phyloP scores from a whole-genome alignment of 768 basidiomycete species.

The Coprinellus micaceus region DNA sequence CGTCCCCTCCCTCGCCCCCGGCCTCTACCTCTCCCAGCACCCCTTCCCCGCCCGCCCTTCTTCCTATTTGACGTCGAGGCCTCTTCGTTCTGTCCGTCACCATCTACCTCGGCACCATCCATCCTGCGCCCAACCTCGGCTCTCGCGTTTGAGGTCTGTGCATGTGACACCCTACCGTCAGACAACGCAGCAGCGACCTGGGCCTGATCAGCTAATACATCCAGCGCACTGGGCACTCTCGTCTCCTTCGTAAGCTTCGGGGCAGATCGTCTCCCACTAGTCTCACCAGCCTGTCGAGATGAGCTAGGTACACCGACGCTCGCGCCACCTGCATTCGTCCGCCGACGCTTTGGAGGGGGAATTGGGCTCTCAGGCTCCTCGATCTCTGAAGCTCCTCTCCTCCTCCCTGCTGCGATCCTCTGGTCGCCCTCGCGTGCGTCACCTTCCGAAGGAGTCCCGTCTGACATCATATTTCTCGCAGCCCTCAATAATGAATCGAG shows the following conservation, averaged over 20 bases:
- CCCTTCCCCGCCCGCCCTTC: neutral
- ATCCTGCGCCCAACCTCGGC: neutral
- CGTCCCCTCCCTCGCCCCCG: neutral
- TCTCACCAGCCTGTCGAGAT: neutral
- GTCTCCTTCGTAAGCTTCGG: conserved; percentile 15
- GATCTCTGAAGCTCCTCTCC: neutral
- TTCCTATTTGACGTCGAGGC: neutral
- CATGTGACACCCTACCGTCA: conserved; percentile 26
- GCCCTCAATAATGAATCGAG: conserved; percentile 60
- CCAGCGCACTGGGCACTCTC: conserved; percentile 53
- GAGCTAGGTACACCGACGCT: neutral
- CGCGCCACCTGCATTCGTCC: neutral
- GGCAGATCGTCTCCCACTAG: conserved; percentile 1
- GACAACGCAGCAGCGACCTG: conserved; percentile 41
- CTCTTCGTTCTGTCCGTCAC: neutral
- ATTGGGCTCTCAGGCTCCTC: conserved; percentile 4
- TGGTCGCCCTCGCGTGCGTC: conserved; percentile 6
- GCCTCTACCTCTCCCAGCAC: neutral
- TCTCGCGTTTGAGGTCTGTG: neutral
- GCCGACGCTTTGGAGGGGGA: neutral
- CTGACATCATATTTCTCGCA: conserved; percentile 52
- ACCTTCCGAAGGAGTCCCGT: conserved; percentile 31
- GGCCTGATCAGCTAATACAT: conserved; percentile 74
- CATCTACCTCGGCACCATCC: neutral
- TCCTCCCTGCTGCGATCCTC: neutral